Evolutionary conservation across 2,329 filamentous ascomycete species (phyloP).

Genomic region (Pleurostoma richardsiae): DNA sequence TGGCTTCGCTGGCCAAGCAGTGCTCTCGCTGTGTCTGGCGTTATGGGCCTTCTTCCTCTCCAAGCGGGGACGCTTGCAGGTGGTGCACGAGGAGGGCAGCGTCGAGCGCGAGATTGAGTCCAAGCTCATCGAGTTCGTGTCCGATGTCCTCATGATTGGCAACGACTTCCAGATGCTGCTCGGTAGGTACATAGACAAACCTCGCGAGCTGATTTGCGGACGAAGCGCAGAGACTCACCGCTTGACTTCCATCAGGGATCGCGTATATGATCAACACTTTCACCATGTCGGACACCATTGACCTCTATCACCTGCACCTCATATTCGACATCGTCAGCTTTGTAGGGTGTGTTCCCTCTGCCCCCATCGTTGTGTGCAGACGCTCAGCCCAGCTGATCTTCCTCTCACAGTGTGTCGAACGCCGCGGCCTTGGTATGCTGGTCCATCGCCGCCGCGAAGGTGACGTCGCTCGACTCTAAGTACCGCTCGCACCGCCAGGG

Average conservation of each 20-base stretch:
- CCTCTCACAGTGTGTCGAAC: constrained; percentile 16
- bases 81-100: constrained; percentile 17
- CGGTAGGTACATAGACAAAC: background rate
- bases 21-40: constrained; percentile 18
- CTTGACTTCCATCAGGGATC: constrained; percentile 11
- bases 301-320: constrained; percentile 23
- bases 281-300: constrained; percentile 15
- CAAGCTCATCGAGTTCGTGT: constrained; percentile 23
- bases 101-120: constrained; percentile 18
- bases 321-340: constrained; percentile 26
- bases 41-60: constrained; percentile 27
- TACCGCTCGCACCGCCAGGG: constrained; percentile 15
- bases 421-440: constrained; percentile 24
- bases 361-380: no score
- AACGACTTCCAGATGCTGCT: constrained; percentile 24
- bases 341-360: constrained; percentile 14
- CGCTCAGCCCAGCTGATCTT: no score
- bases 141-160: constrained; percentile 25
- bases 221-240: background rate
- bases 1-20: constrained; percentile 22
- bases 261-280: constrained; percentile 23
- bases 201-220: background rate
- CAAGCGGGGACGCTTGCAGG: constrained; percentile 17
- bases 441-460: constrained; percentile 17
- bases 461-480: constrained; percentile 2